Evolutionary conservation across 768 basidiomycete species (phyloP).

Genomic region (Calocybe indica): DNA sequence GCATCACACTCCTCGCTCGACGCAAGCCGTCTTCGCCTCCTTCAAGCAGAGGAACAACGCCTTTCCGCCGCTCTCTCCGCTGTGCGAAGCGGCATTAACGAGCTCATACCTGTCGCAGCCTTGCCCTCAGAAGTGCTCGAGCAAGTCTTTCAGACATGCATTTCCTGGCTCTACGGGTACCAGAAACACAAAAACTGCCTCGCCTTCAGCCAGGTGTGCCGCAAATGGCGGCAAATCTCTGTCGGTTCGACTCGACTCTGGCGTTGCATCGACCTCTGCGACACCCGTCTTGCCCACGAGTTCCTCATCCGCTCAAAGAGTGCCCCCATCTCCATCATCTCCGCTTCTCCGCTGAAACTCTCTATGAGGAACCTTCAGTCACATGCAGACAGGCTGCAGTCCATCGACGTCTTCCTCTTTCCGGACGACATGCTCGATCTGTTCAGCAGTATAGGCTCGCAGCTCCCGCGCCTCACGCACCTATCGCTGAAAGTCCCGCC

Average conservation of each 20-base stretch:
- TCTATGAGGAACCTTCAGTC: slow-evolving; percentile 18
- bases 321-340: slow-evolving; percentile 29
- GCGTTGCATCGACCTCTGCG: slow-evolving; percentile 31
- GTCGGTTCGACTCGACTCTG: slow-evolving; percentile 31
- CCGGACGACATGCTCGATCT: slow-evolving; percentile 26
- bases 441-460: slow-evolving; percentile 19
- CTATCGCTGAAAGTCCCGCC: slow-evolving; percentile 30
- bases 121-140: slow-evolving; percentile 37
- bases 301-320: slow-evolving; percentile 28
- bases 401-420: slow-evolving; percentile 31
- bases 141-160: slow-evolving; percentile 30
- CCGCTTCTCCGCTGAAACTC: slow-evolving; percentile 20
- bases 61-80: slow-evolving; percentile 20
- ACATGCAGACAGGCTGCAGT: slow-evolving; percentile 23
- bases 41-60: slow-evolving; percentile 20
- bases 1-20: not conserved
- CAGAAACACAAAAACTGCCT: slow-evolving; percentile 24
- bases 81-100: slow-evolving; percentile 21
- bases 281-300: slow-evolving; percentile 24
- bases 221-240: slow-evolving; percentile 28
- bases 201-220: slow-evolving; percentile 37
- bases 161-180: slow-evolving; percentile 26
- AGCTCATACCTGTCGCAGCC: slow-evolving; percentile 18
- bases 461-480: slow-evolving; percentile 19
- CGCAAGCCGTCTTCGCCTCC: slow-evolving; percentile 6